Evolutionary conservation across 257 asterid genomes (phyloP), one percentile per base, ranked within the genome.

Genomic region (Galeopsis tetrahit): DNA sequence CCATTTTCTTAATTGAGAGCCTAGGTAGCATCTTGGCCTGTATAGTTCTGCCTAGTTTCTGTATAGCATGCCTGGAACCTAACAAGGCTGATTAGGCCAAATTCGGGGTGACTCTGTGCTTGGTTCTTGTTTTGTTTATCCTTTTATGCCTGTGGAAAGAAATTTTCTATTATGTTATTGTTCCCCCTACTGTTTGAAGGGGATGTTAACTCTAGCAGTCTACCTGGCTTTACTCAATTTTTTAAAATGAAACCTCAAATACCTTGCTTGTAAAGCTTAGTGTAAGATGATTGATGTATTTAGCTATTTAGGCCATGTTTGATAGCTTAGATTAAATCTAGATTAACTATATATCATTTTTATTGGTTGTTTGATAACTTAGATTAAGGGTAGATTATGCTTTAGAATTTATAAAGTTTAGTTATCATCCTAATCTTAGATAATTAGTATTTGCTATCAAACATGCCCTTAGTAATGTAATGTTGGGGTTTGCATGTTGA

Each of bases 111-210:
- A 51, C 8, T 14, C 33, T 52, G 59, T 53, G 34, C 35, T 53
- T 53, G 33, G 60, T 7, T 49, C 28, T 44, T 21, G 34, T n/a
- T n/a, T 55, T 21, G 28, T 8, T 55, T 7, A 55, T 17, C 35
- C 61, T 69, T 76, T 42, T 11, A 14, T 35, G 38, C 46, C n/a
- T 8, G 72, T 32, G 11, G n/a, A 14, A 59, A 31, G 59, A 68
- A n/a, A 38, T 48, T 10, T 68, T 21, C 43, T 3, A 14, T 38
- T 32, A 13, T 31, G 35, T 21, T 21, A 21, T 21, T 21, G 28
- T 21, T 5, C 31, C 35, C 33, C 3, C 48, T 21, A 36, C 11
- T 58, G 9, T 63, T 63, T 76, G 72, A 42, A 62, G 21, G 31
- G 34, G 46, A 70, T 43, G 46, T 21, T 56, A 55, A 44, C 43